A percentile compares a stretch with the other conserved stretches of the same genome.
These are phyloP conservation scores for Zea mays DNA, from an alignment of 176 grass and related monocot genomes.

Conservation along the genomic window Zm-B73-REFERENCE-NAM-5.0 NC_050103.1:144504501-144505000, in stretches of 20 bases:
- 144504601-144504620: not conserved
- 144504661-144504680: not conserved
- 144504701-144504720: not conserved
- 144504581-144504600: not conserved
- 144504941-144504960: not conserved
- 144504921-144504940: not conserved
- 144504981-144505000: too few relatives aligned
- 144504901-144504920: not conserved
- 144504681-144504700: slow-evolving; percentile 18
- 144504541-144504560: not conserved
- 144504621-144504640: not conserved
- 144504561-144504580: slow-evolving; percentile 8
- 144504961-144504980: too few relatives aligned
- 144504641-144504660: not conserved
- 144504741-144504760: not conserved
- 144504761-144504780: not conserved
- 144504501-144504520: not conserved
- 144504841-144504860: not conserved
- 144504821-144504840: not conserved
- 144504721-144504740: not conserved
- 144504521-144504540: not conserved
- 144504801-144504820: not conserved
- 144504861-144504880: slow-evolving; percentile 6
- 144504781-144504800: not conserved
- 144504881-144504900: not conserved